Evolutionary conservation across 768 basidiomycete genomes (phyloP).

Genomic region (Inosperma sp.): DNA sequence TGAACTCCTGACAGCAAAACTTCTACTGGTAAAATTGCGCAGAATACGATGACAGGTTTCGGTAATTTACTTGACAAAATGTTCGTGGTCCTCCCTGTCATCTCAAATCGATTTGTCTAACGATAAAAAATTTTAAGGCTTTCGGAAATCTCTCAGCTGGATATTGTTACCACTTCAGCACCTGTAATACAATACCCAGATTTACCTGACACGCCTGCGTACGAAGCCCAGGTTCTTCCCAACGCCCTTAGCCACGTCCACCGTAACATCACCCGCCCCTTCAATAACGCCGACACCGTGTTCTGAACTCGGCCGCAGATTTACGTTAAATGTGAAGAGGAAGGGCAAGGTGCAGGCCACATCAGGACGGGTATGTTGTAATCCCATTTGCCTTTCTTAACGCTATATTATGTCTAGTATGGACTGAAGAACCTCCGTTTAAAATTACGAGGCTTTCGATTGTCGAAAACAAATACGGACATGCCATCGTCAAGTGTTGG

Average conservation of each 20-base stretch:
- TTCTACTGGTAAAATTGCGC: slow-evolving; percentile 92
- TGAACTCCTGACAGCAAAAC: slow-evolving; percentile 57
- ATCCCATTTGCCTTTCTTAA: not conserved
- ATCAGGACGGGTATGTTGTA: slow-evolving; percentile 21
- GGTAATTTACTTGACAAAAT: slow-evolving; percentile 89
- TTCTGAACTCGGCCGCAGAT: slow-evolving; percentile 68
- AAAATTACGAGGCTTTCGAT: slow-evolving; percentile 92
- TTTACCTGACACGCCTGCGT: slow-evolving; percentile 67
- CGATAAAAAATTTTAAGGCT: slow-evolving; percentile 43
- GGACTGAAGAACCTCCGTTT: slow-evolving; percentile 76
- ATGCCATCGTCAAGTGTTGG: slow-evolving; percentile 70
- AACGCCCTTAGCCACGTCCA: slow-evolving; percentile 49
- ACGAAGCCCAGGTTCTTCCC: slow-evolving; percentile 82
- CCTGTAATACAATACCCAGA: slow-evolving; percentile 76
- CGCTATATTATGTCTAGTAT: slow-evolving; percentile 37
- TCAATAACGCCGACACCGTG: slow-evolving; percentile 66
- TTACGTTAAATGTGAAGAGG: slow-evolving; percentile 79
- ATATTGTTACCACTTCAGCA: slow-evolving; percentile 53
- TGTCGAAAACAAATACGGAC: slow-evolving; percentile 85
- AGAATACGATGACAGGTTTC: slow-evolving; percentile 95
- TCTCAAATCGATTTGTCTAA: slow-evolving; percentile 1
- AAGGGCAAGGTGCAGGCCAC: slow-evolving; percentile 57
- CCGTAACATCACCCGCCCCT: slow-evolving; percentile 55
- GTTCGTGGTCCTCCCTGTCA: slow-evolving; percentile 33
- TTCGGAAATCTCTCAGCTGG: slow-evolving; percentile 62